Evolutionary conservation across 1,139 yeast species (phyloP).

Genomic region (Meyerozyma carpophila): DNA sequence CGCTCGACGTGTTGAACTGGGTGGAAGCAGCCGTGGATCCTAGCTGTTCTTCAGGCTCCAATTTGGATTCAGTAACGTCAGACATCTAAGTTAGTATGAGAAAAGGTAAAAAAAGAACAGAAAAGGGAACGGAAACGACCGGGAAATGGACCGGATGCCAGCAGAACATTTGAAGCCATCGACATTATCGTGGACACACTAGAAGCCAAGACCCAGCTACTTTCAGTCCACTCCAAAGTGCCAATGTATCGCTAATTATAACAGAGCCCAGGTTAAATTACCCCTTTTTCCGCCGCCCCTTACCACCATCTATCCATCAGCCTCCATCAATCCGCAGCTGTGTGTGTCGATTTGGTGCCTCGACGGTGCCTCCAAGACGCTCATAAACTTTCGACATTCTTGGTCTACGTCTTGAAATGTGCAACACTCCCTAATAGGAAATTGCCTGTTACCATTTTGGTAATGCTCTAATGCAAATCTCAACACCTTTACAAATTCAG

Average conservation of each 20-base stretch:
- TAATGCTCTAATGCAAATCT: background rate
- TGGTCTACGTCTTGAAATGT: background rate
- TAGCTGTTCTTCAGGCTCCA: conserved; percentile 34
- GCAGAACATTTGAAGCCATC: background rate
- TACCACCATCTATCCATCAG: background rate
- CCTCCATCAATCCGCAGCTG: background rate
- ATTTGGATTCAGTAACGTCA: conserved; percentile 36
- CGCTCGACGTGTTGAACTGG: conserved; percentile 12
- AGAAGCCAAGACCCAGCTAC: too few species aligned
- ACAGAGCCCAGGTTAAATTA: too few species aligned
- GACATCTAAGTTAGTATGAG: conserved; percentile 26
- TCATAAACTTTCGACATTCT: background rate
- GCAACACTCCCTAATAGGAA: conserved; percentile 2
- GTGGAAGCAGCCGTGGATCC: conserved; percentile 15
- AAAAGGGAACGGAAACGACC: too few species aligned
- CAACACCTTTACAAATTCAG: background rate
- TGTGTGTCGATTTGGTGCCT: background rate
- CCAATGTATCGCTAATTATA: too few species aligned
- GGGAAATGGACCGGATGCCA: too few species aligned
- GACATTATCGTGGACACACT: background rate
- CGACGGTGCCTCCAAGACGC: background rate
- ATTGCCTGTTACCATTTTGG: conserved; percentile 1
- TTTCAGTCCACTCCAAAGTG: too few species aligned
- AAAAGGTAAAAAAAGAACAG: too few species aligned
- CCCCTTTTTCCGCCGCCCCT: too few species aligned